Evolutionary conservation across 306 rosid genomes (phyloP), one percentile per base, ranked within the genome.

Genomic region (Senna tora): DNA sequence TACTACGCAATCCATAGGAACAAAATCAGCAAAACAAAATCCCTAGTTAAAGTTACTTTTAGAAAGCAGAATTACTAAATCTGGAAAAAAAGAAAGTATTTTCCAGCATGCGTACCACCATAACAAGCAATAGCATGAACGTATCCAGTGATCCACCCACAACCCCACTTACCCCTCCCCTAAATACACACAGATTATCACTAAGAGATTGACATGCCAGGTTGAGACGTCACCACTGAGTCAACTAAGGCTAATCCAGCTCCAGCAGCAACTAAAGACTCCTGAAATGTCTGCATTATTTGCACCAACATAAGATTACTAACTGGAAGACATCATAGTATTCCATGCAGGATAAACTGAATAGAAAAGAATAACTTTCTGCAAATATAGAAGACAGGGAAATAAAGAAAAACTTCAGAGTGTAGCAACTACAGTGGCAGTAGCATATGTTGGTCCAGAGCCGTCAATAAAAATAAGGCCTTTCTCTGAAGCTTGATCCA

Each of bases 401-500:
- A 70, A 80, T 58, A 55, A 73, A 46, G 65, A 58, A 43, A 70
- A 56, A 55, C n/a, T 52, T 79, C 51, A 11, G 32, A 56, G 66
- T 41, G 54, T 50, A 50, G 55, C 51, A 80, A 88, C 75, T 77
- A 90, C 98, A 56, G 92, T 81, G 67, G 85, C 82, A 77, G 98
- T 93, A 65, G 97, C 98, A 82, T 93, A 93, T 68, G 98, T 93
- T 68, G 97, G 97, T 76, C 96, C 98, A 45, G 98, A 84, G 51
- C 88, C 89, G 38, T 93, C 97, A 72, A 91, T 73, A 19, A 83
- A 72, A 80, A 89, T 82, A 79, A 89, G 84, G 38, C 96, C 97
- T 55, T 91, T 78, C 79, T 87, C 79, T 21, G 83, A 86, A 58
- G 97, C 94, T 78, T 79, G 82, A 75, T 82, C 88, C 97, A 91